Evolutionary conservation across 2,329 filamentous ascomycete genomes (phyloP), one percentile per base, ranked within the genome.

Genomic region (Aureobasidium sp.): DNA sequence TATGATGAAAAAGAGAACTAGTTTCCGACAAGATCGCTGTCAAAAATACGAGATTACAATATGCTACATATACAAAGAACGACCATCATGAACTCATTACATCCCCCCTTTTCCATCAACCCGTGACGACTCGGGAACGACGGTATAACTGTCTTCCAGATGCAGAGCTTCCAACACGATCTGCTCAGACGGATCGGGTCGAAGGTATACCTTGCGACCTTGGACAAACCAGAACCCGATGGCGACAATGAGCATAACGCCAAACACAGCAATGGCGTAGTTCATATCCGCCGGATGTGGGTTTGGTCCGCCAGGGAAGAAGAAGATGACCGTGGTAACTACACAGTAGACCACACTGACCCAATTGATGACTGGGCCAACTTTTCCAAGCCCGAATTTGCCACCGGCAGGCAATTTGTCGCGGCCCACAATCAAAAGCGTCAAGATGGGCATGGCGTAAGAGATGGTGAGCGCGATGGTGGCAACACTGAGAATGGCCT

Each of bases 211-310:
- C 21, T 63, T 60, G 4, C 69, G 68, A 1, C 77, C 77, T 59
- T 71, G 70, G 34, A 76, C 48, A 32, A 78, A 64, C 76, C 77
- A 80, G 56, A 79, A 79, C 0, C 63, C 68, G 1, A 78, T 34
- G 0, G 75, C 68, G 6, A 79, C 67, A 2, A 78, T 65, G 48
- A 79, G 57, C 76, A 79, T 78, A 19, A 79, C 69, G 1, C 75
- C 77, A 58, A 80, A 79, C 1, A 79, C 77, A 1, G 73, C 77
- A 58, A 79, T 79, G 5, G 78, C 77, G 59, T 74, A 80, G 62
- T 80, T 80, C 77, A 79, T 79, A 55, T 79, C 75, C n/a, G 65
- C 64, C 0, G 67, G 61, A 0, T 69, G 57, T 0, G 77, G 77
- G 54, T 71, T 71, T 0, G 77, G 77, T 0, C 54, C 55, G 0